Evolutionary conservation across 306 rosid species (phyloP).

Genomic region (Lathyrus aphaca): DNA sequence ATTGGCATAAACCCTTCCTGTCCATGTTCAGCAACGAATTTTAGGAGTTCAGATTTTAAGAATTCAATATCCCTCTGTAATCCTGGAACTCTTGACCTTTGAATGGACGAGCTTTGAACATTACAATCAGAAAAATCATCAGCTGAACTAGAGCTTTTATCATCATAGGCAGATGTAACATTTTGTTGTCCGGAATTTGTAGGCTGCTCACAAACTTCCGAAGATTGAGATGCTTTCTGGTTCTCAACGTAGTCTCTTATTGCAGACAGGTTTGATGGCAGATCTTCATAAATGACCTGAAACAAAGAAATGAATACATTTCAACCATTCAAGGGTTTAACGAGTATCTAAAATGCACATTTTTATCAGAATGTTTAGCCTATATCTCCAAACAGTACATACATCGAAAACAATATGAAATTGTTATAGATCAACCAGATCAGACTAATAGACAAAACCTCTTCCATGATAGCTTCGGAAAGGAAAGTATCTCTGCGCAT

Average conservation of each 20-base stretch:
- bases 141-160: constrained; percentile 36
- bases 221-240: constrained; percentile 39
- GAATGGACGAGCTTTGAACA: constrained; percentile 47
- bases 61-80: constrained; percentile 80
- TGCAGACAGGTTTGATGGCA: constrained; percentile 87
- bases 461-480: constrained; percentile 96
- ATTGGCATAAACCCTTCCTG: constrained; percentile 97
- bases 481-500: constrained; percentile 92
- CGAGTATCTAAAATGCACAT: no score
- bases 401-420: constrained; percentile 23
- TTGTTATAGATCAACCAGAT: constrained; percentile 29
- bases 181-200: constrained; percentile 42
- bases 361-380: no score
- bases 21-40: constrained; percentile 75
- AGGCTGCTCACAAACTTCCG: constrained; percentile 42
- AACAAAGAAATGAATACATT: constrained; percentile 27
- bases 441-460: constrained; percentile 53
- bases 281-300: constrained; percentile 90
- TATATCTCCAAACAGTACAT: no score
- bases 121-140: constrained; percentile 39
- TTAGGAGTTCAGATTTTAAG: constrained; percentile 71
- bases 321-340: constrained; percentile 9
- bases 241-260: constrained; percentile 77
- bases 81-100: constrained; percentile 77
- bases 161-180: constrained; percentile 40